Evolutionary conservation across 441 rosid genomes (phyloP).

Genomic region (Pelargonium myrrhifolium): DNA sequence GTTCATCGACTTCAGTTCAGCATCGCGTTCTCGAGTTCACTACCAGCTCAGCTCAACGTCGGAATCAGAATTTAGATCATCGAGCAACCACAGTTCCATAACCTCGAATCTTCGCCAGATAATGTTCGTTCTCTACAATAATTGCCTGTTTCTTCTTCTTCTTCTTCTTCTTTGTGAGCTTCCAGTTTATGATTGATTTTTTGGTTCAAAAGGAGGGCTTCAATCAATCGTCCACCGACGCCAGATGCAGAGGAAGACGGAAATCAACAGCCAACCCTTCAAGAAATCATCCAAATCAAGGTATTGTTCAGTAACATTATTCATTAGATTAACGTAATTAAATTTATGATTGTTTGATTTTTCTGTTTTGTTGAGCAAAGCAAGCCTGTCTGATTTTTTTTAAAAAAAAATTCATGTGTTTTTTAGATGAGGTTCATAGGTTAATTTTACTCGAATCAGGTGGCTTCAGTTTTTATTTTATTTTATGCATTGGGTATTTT

Average conservation of each 20-base stretch:
- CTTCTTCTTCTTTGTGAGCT: no score
- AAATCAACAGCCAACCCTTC: not conserved
- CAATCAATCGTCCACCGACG: not conserved
- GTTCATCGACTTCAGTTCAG: no score
- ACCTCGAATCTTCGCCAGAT: not conserved
- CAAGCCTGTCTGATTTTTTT: not conserved
- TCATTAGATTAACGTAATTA: no score
- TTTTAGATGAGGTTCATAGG: no score
- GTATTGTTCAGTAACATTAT: not conserved
- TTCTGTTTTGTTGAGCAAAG: no score
- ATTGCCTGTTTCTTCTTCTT: not conserved
- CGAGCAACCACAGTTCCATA: not conserved
- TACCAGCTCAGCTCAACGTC: not conserved
- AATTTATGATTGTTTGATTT: no score
- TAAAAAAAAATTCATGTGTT: no score
- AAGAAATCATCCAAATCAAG: conserved; percentile 2
- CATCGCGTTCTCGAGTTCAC: no score
- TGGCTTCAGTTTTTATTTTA: not conserved
- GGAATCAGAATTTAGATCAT: not conserved
- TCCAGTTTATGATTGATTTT: not conserved
- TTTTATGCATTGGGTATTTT: not conserved
- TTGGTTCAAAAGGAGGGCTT: not conserved
- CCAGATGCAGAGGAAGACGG: not conserved
- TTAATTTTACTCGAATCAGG: not conserved
- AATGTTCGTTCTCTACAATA: not conserved